Evolutionary conservation across 2,329 filamentous ascomycete species (phyloP).

Genomic region (Colletotrichum viniferum): DNA sequence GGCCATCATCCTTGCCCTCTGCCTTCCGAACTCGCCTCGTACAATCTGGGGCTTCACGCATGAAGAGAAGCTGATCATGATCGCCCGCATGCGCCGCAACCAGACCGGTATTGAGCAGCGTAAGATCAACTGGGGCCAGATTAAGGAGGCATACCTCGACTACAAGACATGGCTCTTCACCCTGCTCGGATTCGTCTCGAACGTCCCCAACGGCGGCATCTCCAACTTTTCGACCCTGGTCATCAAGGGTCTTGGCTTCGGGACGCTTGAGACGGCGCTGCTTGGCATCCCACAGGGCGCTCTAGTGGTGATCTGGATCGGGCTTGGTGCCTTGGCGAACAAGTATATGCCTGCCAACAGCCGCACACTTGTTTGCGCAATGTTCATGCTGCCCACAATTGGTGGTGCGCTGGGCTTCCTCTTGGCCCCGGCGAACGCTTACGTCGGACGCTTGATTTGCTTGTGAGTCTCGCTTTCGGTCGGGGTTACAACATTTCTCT

Average conservation of each 20-base stretch:
- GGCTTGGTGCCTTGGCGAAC: conserved; percentile 43
- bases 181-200: conserved; percentile 55
- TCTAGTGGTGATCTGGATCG: conserved; percentile 43
- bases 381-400: conserved; percentile 65
- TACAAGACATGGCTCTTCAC: conserved; percentile 65
- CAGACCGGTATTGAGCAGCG: conserved; percentile 66
- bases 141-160: conserved; percentile 60
- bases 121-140: conserved; percentile 57
- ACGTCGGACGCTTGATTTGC: conserved; percentile 60
- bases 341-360: conserved; percentile 46
- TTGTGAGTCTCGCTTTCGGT: conserved; percentile 36
- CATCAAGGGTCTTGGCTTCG: conserved; percentile 62
- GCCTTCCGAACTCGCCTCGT: conserved; percentile 62
- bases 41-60: conserved; percentile 55
- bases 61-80: conserved; percentile 57
- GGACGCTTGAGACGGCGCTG: conserved; percentile 38
- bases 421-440: conserved; percentile 53
- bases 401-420: conserved; percentile 62
- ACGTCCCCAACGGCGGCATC: conserved; percentile 63
- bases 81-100: conserved; percentile 58
- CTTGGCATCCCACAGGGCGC: conserved; percentile 42
- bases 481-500: not conserved
- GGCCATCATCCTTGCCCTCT: conserved; percentile 61
- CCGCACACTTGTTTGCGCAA: conserved; percentile 56
- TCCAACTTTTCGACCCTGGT: conserved; percentile 66